A percentile compares a stretch with the other conserved stretches of the same genome.
Conservation (phyloP, 208 protist species). For the Trypanosoma grayi region DNA sequence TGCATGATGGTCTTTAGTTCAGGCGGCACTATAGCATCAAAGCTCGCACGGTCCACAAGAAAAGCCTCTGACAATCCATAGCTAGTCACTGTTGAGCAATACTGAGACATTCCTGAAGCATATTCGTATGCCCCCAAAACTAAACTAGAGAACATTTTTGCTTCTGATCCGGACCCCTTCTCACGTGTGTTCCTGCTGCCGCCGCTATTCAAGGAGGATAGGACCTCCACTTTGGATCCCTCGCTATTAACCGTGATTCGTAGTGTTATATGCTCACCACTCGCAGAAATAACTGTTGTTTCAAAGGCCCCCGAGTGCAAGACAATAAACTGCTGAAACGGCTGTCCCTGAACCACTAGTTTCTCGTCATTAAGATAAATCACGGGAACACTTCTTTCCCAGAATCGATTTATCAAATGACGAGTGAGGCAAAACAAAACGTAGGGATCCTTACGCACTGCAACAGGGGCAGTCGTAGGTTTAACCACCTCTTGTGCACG, state of each 20-base stretch:
- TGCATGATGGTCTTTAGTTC: constrained; percentile 49
- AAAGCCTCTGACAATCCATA: constrained; percentile 76
- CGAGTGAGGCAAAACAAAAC: constrained; percentile 62
- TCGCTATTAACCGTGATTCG: constrained; percentile 21
- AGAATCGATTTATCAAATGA: constrained; percentile 43
- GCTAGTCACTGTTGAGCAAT: constrained; percentile 68
- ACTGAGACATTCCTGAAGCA: constrained; percentile 52
- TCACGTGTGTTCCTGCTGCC: background rate
- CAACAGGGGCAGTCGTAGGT: constrained; percentile 24
- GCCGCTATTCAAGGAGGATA: background rate
- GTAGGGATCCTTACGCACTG: constrained; percentile 63
- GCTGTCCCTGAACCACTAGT: constrained; percentile 65
- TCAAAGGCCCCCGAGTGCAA: constrained; percentile 64
- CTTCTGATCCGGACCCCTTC: background rate
- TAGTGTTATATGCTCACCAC: constrained; percentile 43
- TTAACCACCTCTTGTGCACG: constrained; percentile 56
- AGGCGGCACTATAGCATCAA: constrained; percentile 48
- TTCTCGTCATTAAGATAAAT: constrained; percentile 81
- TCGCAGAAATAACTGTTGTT: constrained; percentile 45
- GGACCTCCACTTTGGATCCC: constrained; percentile 5
- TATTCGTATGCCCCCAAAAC: constrained; percentile 84
- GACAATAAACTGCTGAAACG: constrained; percentile 53
- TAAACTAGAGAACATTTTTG: constrained; percentile 25
- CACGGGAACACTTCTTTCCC: constrained; percentile 50
- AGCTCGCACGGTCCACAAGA: constrained; percentile 45